Evolutionary conservation across 345 rosid genomes (phyloP).

Genomic region (Rhodomyrtus tomentosa): DNA sequence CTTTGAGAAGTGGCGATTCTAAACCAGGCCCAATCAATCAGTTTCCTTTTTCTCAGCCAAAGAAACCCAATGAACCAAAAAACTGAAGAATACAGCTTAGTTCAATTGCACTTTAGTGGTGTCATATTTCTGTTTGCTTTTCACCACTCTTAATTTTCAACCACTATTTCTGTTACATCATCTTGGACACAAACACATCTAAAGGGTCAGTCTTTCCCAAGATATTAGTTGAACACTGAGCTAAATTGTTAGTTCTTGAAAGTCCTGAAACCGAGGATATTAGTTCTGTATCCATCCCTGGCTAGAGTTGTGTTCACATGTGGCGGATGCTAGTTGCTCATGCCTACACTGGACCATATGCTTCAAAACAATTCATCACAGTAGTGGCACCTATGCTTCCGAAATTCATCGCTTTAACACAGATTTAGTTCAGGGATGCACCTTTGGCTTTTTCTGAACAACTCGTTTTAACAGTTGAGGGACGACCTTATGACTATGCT

Average conservation of each 20-base stretch:
- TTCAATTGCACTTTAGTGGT: neutral
- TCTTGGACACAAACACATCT: neutral
- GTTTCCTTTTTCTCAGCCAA: neutral
- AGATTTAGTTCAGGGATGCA: neutral
- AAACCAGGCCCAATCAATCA: neutral
- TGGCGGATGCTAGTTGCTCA: neutral
- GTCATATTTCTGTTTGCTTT: neutral
- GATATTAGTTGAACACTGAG: neutral
- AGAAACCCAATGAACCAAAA: neutral
- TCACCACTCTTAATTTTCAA: neutral
- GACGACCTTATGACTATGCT: slow-evolving; percentile 96
- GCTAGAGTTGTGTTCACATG: neutral
- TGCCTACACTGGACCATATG: neutral
- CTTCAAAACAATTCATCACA: neutral
- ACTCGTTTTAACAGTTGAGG: slow-evolving; percentile 44
- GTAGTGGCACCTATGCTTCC: neutral
- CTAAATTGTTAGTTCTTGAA: neutral
- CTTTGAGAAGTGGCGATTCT: neutral
- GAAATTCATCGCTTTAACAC: neutral
- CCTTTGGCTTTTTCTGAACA: neutral
- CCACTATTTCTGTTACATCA: neutral
- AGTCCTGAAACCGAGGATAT: neutral
- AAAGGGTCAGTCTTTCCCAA: neutral
- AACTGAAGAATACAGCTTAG: neutral
- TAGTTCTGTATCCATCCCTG: neutral